Percentiles rank a stretch among this genome's conserved stretches.
Conservation (phyloP, 768 basidiomycete species). For the Russula emetica region DNA sequence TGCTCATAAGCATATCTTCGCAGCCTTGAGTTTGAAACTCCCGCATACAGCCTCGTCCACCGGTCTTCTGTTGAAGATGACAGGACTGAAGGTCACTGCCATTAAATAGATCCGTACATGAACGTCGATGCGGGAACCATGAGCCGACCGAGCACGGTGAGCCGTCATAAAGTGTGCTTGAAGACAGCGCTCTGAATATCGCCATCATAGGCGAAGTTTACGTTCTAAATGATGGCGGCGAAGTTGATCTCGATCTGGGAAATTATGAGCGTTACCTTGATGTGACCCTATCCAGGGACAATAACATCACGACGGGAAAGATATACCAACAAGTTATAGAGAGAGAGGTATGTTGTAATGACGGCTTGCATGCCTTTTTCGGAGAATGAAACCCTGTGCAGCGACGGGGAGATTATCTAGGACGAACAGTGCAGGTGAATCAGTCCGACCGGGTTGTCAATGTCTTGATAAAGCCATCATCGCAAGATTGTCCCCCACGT, state of each 20-base stretch:
- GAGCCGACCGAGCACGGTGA: slow-evolving; percentile 95
- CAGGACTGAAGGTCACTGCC: slow-evolving; percentile 93
- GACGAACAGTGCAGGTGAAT: slow-evolving; percentile 90
- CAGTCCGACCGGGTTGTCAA: neutral
- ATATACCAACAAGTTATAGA: slow-evolving; percentile 97
- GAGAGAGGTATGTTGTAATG: slow-evolving; percentile 69
- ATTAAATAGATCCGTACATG: slow-evolving; percentile 99
- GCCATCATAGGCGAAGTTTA: slow-evolving; percentile 79
- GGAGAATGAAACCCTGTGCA: slow-evolving; percentile 32
- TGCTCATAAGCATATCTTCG: slow-evolving; percentile 27
- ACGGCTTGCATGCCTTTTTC: neutral
- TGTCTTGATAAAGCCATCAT: slow-evolving; percentile 6
- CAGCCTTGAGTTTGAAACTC: slow-evolving; percentile 30
- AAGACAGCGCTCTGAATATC: slow-evolving; percentile 4
- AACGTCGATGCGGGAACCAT: slow-evolving; percentile 99
- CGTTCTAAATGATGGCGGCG: slow-evolving; percentile 96
- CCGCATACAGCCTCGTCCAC: slow-evolving; percentile 80
- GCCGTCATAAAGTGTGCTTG: slow-evolving; percentile 29
- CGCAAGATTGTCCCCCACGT: slow-evolving; percentile 88
- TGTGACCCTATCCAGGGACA: slow-evolving; percentile 88
- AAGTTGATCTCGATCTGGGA: slow-evolving; percentile 95
- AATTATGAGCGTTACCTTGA: slow-evolving; percentile 99
- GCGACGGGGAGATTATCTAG: slow-evolving; percentile 85
- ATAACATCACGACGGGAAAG: slow-evolving; percentile 99
- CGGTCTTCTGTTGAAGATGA: slow-evolving; percentile 89